These are phyloP conservation scores for Asterochloris erici DNA, from an alignment of 139 green algal genomes.

Conservation along the genomic window DNA sequence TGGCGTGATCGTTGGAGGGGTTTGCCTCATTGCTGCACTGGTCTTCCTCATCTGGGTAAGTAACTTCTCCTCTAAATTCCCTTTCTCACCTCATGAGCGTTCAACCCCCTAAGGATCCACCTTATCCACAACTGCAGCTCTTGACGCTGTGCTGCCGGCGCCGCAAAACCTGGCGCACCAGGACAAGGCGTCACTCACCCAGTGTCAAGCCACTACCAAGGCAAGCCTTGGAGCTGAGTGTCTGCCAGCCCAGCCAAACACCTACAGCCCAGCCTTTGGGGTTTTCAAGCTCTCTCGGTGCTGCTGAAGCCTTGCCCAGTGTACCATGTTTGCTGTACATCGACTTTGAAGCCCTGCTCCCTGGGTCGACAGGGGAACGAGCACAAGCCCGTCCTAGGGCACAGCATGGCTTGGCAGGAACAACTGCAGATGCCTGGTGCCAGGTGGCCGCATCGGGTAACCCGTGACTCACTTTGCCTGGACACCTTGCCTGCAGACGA, in stretches of 20 bases:
- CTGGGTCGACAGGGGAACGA: neutral
- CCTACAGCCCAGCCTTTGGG: neutral
- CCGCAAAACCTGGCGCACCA: neutral
- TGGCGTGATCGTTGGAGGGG: slow-evolving; percentile 9
- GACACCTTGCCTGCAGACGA: neutral
- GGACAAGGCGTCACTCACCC: too few relatives aligned
- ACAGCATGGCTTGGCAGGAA: neutral
- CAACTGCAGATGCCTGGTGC: neutral
- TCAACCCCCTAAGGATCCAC: neutral
- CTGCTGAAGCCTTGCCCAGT: too few relatives aligned
- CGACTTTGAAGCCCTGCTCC: neutral
- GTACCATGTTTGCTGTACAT: neutral
- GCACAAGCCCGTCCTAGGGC: neutral
- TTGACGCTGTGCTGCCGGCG: slow-evolving; percentile 6
- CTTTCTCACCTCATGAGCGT: neutral
- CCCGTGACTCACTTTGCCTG: neutral
- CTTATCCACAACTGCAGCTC: slow-evolving; percentile 1
- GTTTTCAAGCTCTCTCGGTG: too few relatives aligned
- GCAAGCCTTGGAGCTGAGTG: too few relatives aligned
- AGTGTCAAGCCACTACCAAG: too few relatives aligned
- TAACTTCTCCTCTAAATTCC: neutral
- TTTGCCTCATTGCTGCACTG: neutral
- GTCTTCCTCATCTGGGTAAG: slow-evolving; percentile 9
- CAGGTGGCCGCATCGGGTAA: too few relatives aligned
- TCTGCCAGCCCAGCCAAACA: neutral